Percentiles rank a stretch among this genome's conserved stretches.
Evolutionary conservation across 768 basidiomycete species (phyloP).

Genomic region (Albatrellus ellisii): DNA sequence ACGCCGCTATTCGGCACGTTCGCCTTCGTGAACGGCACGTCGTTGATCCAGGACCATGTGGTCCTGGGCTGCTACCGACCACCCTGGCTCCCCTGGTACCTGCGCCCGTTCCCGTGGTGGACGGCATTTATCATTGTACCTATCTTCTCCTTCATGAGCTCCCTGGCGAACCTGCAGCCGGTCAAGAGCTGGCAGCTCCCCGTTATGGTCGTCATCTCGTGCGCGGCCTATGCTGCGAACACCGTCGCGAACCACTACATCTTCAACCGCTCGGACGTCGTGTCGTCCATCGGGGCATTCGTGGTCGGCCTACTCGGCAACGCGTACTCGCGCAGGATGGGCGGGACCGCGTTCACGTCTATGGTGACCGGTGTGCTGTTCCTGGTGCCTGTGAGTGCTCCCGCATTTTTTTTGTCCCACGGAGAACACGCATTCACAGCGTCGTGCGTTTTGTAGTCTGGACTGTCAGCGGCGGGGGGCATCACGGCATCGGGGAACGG

Average conservation of each 20-base stretch:
- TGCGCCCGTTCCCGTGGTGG: conserved; percentile 70
- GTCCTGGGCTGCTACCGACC: conserved; percentile 54
- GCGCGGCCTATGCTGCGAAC: conserved; percentile 63
- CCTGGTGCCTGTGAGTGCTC: conserved; percentile 57
- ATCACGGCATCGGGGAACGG: conserved; percentile 68
- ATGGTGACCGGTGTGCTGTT: conserved; percentile 89
- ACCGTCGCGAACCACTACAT: conserved; percentile 74
- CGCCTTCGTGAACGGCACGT: conserved; percentile 44
- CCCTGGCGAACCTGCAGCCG: conserved; percentile 65
- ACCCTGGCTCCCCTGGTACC: conserved; percentile 52
- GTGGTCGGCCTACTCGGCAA: conserved; percentile 67
- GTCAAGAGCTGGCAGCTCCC: conserved; percentile 53
- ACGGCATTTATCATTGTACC: conserved; percentile 63
- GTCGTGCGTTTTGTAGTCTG: conserved; percentile 45
- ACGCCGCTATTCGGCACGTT: conserved; percentile 44
- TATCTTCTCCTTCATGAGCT: conserved; percentile 52
- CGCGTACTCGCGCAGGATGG: conserved; percentile 64
- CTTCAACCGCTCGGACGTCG: conserved; percentile 68
- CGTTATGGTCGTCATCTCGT: conserved; percentile 77
- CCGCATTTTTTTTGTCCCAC: background rate
- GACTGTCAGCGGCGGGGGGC: conserved; percentile 77
- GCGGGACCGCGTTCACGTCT: conserved; percentile 76
- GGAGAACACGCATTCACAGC: conserved; percentile 2
- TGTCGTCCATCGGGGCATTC: conserved; percentile 74
- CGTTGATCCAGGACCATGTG: conserved; percentile 33